Evolutionary conservation across 352 stramenopile genomes (phyloP).

Genomic region (Pythium biforme): DNA sequence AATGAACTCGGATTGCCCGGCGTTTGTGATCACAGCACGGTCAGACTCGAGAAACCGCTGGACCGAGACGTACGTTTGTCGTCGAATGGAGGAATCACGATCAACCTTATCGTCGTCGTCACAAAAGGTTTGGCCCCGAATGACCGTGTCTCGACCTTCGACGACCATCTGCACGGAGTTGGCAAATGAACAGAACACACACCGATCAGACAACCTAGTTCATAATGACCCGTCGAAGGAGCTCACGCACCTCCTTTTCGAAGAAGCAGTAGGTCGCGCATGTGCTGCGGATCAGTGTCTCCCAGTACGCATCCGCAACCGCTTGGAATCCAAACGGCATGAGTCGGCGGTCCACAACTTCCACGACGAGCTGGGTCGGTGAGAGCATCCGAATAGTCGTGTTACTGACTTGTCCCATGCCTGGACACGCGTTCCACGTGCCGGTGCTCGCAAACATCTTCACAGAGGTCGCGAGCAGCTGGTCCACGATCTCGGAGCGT

Average conservation of each 20-base stretch:
- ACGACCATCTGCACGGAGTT: background rate
- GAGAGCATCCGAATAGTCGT: constrained; percentile 4
- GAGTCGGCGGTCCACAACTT: constrained; percentile 3
- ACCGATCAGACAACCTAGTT: background rate
- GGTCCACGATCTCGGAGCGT: background rate
- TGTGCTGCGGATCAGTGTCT: background rate
- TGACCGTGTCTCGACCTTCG: constrained; percentile 8
- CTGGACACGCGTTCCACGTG: background rate
- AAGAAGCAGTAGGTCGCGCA: background rate
- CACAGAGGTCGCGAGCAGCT: background rate
- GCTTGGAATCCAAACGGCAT: constrained; percentile 1
- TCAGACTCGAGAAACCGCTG: constrained; percentile 2
- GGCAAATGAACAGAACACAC: background rate
- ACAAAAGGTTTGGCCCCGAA: background rate
- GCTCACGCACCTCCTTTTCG: background rate
- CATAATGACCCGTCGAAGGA: background rate
- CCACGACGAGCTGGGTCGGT: constrained; percentile 3
- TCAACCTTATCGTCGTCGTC: background rate
- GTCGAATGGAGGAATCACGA: background rate
- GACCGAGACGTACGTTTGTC: background rate
- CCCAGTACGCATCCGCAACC: constrained; percentile 2
- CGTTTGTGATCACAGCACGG: constrained; percentile 5
- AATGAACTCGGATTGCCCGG: constrained; percentile 5
- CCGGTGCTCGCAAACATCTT: constrained; percentile 5
- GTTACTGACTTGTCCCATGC: background rate